Conservation (phyloP, 345 rosid genomes). For the Boechera stricta region DNA sequence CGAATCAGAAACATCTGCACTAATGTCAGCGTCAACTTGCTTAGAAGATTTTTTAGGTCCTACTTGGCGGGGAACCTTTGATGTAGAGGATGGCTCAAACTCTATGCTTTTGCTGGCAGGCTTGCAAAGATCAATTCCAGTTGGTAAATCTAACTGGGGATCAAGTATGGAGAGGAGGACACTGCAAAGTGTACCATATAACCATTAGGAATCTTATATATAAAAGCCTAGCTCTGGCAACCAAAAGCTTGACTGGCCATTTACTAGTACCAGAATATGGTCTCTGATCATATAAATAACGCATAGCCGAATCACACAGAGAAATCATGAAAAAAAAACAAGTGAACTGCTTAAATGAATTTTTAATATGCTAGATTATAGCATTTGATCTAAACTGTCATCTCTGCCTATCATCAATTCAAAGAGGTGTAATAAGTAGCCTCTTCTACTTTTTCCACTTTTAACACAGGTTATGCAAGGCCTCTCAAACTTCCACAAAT, state of each 20-base stretch:
- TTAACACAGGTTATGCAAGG: too few species aligned
- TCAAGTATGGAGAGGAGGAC: conserved; percentile 82
- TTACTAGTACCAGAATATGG: background rate
- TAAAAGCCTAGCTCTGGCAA: background rate
- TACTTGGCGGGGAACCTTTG: conserved; percentile 41
- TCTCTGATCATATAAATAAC: background rate
- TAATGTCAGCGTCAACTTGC: conserved; percentile 60
- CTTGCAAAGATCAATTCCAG: conserved; percentile 77
- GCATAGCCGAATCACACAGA: background rate
- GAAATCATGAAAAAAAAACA: background rate
- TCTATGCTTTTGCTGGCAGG: conserved; percentile 49
- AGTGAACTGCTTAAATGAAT: background rate
- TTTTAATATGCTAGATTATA: background rate
- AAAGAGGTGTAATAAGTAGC: background rate
- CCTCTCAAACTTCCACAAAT: background rate
- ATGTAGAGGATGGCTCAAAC: conserved; percentile 46
- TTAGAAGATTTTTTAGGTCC: conserved; percentile 48
- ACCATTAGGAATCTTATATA: conserved; percentile 28
- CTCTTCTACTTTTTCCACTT: background rate
- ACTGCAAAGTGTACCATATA: conserved; percentile 53
- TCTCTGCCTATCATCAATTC: background rate
- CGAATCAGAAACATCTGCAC: conserved; percentile 55
- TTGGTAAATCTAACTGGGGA: conserved; percentile 74
- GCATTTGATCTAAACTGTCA: background rate
- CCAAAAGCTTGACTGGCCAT: background rate